Conservation (phyloP, 192 early-diverging fungal species). For the Kappamyces sp. region DNA sequence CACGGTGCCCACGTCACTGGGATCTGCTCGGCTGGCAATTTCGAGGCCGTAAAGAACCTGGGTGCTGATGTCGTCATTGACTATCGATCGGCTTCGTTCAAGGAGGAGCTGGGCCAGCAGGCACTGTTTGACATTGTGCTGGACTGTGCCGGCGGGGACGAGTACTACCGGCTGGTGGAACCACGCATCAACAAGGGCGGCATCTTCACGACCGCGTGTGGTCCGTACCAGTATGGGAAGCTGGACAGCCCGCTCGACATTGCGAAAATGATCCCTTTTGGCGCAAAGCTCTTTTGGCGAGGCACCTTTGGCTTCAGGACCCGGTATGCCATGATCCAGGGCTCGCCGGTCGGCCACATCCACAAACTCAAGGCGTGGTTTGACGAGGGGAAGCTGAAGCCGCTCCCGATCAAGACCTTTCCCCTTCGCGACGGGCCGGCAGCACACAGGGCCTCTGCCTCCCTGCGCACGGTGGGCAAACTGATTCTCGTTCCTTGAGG, state of each 20-base stretch:
- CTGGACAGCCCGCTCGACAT: background rate
- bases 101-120: background rate
- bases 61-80: slow-evolving; percentile 56
- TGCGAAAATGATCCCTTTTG: background rate
- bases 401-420: slow-evolving; percentile 1
- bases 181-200: slow-evolving; percentile 20
- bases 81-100: slow-evolving; percentile 37
- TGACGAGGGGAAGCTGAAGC: slow-evolving; percentile 11
- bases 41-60: slow-evolving; percentile 35
- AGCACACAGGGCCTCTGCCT: slow-evolving; percentile 19
- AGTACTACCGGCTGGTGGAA: slow-evolving; percentile 16
- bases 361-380: slow-evolving; percentile 18
- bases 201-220: slow-evolving; percentile 17
- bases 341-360: slow-evolving; percentile 12
- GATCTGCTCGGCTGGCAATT: slow-evolving; percentile 41
- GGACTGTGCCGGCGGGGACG: slow-evolving; percentile 25
- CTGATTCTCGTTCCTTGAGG: slow-evolving; percentile 13
- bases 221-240: slow-evolving; percentile 7
- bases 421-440: slow-evolving; percentile 13
- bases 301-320: background rate
- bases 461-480: slow-evolving; percentile 21
- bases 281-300: slow-evolving; percentile 6
- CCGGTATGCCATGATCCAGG: slow-evolving; percentile 14
- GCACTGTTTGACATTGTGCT: slow-evolving; percentile 17
- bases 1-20: slow-evolving; percentile 35